Evolutionary conservation across 352 stramenopile genomes (phyloP).

Genomic region (Pythium inflatum): DNA sequence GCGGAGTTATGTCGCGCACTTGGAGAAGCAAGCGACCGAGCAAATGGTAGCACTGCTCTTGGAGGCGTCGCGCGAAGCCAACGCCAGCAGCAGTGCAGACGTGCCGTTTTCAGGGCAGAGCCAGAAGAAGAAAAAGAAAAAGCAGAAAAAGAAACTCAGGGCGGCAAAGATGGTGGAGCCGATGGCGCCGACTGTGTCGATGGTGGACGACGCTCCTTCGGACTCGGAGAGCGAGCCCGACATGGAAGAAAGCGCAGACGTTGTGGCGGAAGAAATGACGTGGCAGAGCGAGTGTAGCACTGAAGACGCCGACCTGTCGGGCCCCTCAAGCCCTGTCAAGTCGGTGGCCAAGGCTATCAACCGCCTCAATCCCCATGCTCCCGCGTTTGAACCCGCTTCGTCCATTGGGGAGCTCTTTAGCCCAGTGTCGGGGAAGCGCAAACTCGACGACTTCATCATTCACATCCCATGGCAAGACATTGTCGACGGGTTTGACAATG

Average conservation of each 20-base stretch:
- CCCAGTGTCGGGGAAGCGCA: conserved; percentile 53
- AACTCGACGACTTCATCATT: conserved; percentile 75
- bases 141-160: conserved; percentile 31
- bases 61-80: conserved; percentile 38
- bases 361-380: conserved; percentile 62
- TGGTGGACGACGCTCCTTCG: neutral
- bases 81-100: conserved; percentile 9
- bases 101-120: too few relatives aligned
- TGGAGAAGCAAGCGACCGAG: conserved; percentile 65
- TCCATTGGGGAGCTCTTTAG: conserved; percentile 18
- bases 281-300: conserved; percentile 32
- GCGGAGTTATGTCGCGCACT: conserved; percentile 66
- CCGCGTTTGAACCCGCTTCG: conserved; percentile 51
- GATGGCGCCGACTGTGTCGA: too few relatives aligned
- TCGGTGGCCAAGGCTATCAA: conserved; percentile 16
- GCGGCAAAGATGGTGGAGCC: neutral
- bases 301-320: conserved; percentile 27
- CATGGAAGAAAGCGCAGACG: conserved; percentile 1
- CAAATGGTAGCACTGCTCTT: conserved; percentile 83
- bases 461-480: conserved; percentile 39
- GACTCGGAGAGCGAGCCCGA: conserved; percentile 27
- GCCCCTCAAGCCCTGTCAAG: conserved; percentile 24
- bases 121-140: conserved; percentile 42
- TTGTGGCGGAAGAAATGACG: conserved; percentile 9
- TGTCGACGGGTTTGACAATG: conserved; percentile 6